phyloP scores from a whole-genome alignment of 176 grass and related monocot species.

The Aegilops umbellulata region DNA sequence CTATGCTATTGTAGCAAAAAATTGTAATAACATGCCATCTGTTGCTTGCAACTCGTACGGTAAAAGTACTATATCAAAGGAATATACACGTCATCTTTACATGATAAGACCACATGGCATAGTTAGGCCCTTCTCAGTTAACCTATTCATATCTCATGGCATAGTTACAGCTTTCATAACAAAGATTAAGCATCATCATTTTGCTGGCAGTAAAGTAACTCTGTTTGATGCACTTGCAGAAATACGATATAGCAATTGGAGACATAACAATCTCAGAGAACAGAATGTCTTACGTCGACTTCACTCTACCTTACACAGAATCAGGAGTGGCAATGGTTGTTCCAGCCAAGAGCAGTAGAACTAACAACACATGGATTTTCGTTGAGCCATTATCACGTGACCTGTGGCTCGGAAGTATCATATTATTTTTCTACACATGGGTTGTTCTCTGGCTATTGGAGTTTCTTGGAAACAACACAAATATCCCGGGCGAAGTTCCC shows the following conservation, averaged over 20 bases:
- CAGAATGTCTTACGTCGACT: constrained; percentile 32
- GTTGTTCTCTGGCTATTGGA: constrained; percentile 43
- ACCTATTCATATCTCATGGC: not conserved
- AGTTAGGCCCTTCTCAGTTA: not conserved
- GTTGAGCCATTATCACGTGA: constrained; percentile 36
- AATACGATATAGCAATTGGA: constrained; percentile 43
- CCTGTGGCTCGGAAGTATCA: constrained; percentile 32
- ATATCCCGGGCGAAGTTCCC: not conserved
- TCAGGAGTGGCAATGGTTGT: constrained; percentile 48
- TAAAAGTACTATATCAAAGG: not conserved
- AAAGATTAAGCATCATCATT: not conserved
- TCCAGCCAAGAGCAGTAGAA: constrained; percentile 11
- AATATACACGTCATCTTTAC: not conserved
- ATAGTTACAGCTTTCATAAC: not conserved
- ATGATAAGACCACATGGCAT: not conserved
- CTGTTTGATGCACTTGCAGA: constrained; percentile 14
- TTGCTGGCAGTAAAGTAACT: not conserved
- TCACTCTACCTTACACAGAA: constrained; percentile 42
- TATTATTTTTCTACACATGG: constrained; percentile 41
- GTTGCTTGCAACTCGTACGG: not conserved
- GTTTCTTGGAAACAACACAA: constrained; percentile 33
- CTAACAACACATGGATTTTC: constrained; percentile 41
- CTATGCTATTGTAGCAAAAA: not conserved
- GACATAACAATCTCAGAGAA: constrained; percentile 46
- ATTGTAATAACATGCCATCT: too few species aligned